Evolutionary conservation across 768 basidiomycete genomes (phyloP).

Genomic region (Pulveroboletus frians): DNA sequence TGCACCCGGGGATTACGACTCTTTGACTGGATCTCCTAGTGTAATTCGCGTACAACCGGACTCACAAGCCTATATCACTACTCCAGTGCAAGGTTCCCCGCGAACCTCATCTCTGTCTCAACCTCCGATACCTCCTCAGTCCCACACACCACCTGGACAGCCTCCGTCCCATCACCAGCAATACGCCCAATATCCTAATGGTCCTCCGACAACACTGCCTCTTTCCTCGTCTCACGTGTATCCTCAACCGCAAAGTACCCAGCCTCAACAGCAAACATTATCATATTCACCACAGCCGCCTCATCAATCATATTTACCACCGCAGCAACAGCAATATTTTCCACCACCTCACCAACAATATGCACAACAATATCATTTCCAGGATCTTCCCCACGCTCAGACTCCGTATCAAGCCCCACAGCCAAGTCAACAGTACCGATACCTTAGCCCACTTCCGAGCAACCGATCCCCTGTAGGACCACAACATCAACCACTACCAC

Average conservation of each 20-base stretch:
- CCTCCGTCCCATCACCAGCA: conserved; percentile 11
- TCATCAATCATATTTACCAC: conserved; percentile 5
- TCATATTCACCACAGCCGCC: conserved; percentile 6
- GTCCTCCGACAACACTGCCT: conserved; percentile 8
- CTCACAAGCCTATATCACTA: conserved; percentile 7
- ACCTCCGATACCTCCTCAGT: conserved; percentile 7
- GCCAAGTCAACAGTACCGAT: conserved; percentile 14
- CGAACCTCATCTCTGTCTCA: conserved; percentile 9
- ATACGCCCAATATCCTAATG: conserved; percentile 11
- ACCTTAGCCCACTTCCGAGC: conserved; percentile 8
- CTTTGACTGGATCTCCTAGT: conserved; percentile 2
- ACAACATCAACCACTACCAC: conserved; percentile 1
- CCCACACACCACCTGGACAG: conserved; percentile 6
- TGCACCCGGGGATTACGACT: neutral
- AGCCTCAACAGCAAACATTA: conserved; percentile 16
- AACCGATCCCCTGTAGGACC: neutral
- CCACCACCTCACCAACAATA: conserved; percentile 8
- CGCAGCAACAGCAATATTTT: conserved; percentile 8
- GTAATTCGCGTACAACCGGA: conserved; percentile 10
- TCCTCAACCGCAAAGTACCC: conserved; percentile 1
- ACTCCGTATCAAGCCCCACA: conserved; percentile 10
- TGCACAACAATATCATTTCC: conserved; percentile 3
- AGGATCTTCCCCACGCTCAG: conserved; percentile 14
- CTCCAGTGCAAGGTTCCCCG: conserved; percentile 2
- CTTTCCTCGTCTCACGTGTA: conserved; percentile 13